phyloP scores from a whole-genome alignment of 495 filamentous ascomycete genomes.

The Podospora sp. region DNA sequence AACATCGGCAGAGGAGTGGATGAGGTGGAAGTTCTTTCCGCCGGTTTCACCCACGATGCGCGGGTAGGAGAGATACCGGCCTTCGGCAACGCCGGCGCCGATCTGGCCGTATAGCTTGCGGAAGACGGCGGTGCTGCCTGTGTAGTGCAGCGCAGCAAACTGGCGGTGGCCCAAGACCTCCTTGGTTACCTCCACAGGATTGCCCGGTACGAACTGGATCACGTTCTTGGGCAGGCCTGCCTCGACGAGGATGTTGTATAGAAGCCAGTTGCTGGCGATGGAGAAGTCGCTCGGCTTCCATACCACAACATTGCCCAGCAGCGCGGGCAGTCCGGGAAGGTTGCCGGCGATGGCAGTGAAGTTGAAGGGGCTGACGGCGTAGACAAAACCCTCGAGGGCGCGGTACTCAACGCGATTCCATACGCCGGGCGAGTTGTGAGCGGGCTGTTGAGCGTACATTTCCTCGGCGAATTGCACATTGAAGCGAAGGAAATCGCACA shows the following conservation, averaged over 20 bases:
- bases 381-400: conserved; percentile 85
- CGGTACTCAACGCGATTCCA: conserved; percentile 86
- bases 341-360: conserved; percentile 87
- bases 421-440: conserved; percentile 71
- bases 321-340: conserved; percentile 69
- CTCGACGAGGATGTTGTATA: conserved; percentile 86
- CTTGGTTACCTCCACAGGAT: conserved; percentile 72
- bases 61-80: conserved; percentile 72
- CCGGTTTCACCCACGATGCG: conserved; percentile 85
- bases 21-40: conserved; percentile 89
- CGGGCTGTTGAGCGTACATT: conserved; percentile 80
- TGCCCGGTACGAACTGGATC: conserved; percentile 80
- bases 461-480: conserved; percentile 88
- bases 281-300: conserved; percentile 87
- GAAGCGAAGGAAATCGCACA: conserved; percentile 88
- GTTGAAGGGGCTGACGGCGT: conserved; percentile 85
- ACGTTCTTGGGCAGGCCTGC: conserved; percentile 79
- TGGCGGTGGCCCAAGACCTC: conserved; percentile 67
- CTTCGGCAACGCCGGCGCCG: conserved; percentile 66
- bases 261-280: conserved; percentile 70
- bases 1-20: conserved; percentile 74
- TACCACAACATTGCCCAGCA: conserved; percentile 84
- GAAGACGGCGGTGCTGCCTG: conserved; percentile 81
- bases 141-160: conserved; percentile 79
- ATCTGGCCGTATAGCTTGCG: conserved; percentile 72